A percentile compares a stretch with the other conserved stretches of the same genome.
Conservation (phyloP, 1,284 basidiomycete species). For the Cronartium quercuum region DNA sequence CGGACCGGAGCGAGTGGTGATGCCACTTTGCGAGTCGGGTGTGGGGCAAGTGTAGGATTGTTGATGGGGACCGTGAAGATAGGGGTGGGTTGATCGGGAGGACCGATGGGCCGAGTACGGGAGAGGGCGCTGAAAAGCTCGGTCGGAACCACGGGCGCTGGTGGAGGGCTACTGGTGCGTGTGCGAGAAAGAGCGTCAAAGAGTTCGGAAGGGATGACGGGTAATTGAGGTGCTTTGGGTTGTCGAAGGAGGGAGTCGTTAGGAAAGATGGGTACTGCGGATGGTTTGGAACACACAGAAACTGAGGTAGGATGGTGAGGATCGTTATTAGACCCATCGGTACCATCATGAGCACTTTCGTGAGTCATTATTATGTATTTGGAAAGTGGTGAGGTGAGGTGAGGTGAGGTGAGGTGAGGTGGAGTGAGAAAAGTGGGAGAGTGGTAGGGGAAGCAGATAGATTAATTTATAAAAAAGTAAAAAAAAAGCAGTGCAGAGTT, state of each 20-base stretch:
- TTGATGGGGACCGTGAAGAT: background rate
- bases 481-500: no score
- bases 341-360: no score
- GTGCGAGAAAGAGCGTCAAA: background rate
- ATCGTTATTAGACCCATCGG: no score
- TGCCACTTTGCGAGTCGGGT: background rate
- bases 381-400: no score
- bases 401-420: no score
- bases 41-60: background rate
- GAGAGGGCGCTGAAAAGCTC: background rate
- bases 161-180: background rate
- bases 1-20: no score
- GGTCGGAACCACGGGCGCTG: background rate
- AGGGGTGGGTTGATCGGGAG: background rate
- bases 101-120: background rate
- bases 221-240: background rate
- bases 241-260: background rate
- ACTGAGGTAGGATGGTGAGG: no score
- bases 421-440: no score
- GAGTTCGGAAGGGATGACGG: conserved; percentile 3
- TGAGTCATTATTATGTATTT: no score
- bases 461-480: no score
- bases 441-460: no score
- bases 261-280: background rate
- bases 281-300: background rate